Percentiles rank a stretch among this genome's conserved stretches.
phyloP scores from a whole-genome alignment of 2,329 filamentous ascomycete genomes.

The Claviceps sp. region DNA sequence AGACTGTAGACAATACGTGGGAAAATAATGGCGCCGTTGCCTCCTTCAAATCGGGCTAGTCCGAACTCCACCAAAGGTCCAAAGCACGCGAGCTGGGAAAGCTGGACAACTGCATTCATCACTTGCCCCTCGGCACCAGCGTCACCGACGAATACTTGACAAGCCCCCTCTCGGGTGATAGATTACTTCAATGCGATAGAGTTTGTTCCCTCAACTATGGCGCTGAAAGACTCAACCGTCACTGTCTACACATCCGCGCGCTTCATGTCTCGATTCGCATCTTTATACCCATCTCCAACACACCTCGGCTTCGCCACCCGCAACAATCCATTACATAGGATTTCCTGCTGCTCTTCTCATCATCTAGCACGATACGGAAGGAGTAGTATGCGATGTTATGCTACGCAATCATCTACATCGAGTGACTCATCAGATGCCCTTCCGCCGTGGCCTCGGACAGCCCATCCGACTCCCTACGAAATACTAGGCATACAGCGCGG shows the following conservation, averaged over 20 bases:
- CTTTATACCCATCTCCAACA: background rate
- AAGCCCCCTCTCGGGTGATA: no score
- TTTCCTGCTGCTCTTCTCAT: background rate
- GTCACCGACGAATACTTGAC: background rate
- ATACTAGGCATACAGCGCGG: constrained; percentile 51
- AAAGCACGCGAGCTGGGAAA: background rate
- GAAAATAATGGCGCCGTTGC: no score
- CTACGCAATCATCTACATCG: background rate
- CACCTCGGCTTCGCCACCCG: background rate
- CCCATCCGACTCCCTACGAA: constrained; percentile 72
- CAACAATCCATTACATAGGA: background rate
- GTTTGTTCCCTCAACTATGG: background rate
- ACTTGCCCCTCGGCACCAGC: background rate
- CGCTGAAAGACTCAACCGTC: background rate
- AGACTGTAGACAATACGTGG: no score
- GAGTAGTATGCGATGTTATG: background rate
- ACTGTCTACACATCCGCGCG: background rate
- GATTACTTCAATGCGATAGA: no score
- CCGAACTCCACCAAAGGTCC: background rate
- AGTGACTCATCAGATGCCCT: background rate
- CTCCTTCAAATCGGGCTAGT: no score
- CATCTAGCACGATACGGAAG: background rate
- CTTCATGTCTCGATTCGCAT: background rate
- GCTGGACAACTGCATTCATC: background rate
- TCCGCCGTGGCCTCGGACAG: constrained; percentile 32